phyloP scores from a whole-genome alignment of 129 eudicot species.

The Silybum marianum region DNA sequence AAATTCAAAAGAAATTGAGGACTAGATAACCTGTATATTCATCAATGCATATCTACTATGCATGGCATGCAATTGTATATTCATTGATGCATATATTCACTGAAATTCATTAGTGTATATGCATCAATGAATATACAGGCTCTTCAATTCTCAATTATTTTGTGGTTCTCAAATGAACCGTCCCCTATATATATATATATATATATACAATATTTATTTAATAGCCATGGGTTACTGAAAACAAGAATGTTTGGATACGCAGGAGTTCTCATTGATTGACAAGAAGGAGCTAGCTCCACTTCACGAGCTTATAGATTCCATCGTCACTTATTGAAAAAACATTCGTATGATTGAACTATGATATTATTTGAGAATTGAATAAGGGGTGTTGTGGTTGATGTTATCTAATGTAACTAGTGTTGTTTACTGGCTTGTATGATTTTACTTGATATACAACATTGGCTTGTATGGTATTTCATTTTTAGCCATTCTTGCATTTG shows the following conservation, averaged over 20 bases:
- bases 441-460: not conserved
- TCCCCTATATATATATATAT: no score
- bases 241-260: constrained; percentile 23
- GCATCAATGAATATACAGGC: no score
- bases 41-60: no score
- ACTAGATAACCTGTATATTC: no score
- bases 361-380: constrained; percentile 31
- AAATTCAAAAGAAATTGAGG: no score
- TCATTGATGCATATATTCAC: no score
- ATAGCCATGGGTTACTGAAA: not conserved
- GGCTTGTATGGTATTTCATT: constrained; percentile 22
- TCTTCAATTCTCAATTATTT: no score
- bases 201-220: not conserved
- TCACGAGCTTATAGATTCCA: constrained; percentile 92
- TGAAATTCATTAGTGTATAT: no score
- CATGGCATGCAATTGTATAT: no score
- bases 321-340: constrained; percentile 56
- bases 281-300: constrained; percentile 98
- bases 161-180: no score
- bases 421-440: constrained; percentile 24
- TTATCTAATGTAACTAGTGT: constrained; percentile 24
- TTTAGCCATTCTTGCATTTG: not conserved
- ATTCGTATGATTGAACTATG: constrained; percentile 4
- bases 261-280: constrained; percentile 93
- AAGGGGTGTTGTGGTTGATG: constrained; percentile 25